Base-by-base conservation (phyloP, 176 grass and related monocot genomes). In the Avena eriantha region DNA sequence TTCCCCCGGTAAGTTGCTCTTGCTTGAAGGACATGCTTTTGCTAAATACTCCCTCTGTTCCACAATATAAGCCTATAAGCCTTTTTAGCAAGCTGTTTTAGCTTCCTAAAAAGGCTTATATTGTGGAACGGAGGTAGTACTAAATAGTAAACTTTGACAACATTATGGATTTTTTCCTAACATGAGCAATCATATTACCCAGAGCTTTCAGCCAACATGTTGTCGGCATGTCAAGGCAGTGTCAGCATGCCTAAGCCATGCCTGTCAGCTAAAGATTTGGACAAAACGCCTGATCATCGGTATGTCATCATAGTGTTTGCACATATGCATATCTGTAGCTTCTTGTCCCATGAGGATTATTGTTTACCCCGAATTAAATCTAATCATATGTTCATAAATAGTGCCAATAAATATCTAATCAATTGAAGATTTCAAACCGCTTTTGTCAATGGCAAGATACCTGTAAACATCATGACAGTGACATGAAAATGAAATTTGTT, bases 181-280 rank as follows among this genome's bases (percentile, higher is more conserved):
- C 71, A 18, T 17, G 35, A 34, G 31, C 69, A 65, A 59, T 84
- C 8, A 69, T 90, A 5, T 77, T 92, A 68, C 46, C 47, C 79
- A 87, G 78, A 95, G 89, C 60, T 90, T 80, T 87, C 89, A 73
- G 78, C 74, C 33, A 95, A 93, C 80, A 89, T 73, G 5, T 64
- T 85, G 26, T 91, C 95, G 35, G 36, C 56, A 53, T 95, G 93
- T 93, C 93, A 92, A 73, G 84, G 77, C 79, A 67, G 43, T 31
- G 60, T 79, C 26, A 21, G 89, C 77, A 88, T 82, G 47, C 67
- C 78, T 18, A 85, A 88, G 56, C 80, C 74, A 36, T 84, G 53
- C 70, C 85, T 87, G 56, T 85, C 92, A 3, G 85, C 87, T 85
- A 81, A 90, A 79, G 88, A 93, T 87, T 80, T 89, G 36, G 89